Evolutionary conservation across 1,284 basidiomycete species (phyloP).

Genomic region (Ceratobasidium sp.): DNA sequence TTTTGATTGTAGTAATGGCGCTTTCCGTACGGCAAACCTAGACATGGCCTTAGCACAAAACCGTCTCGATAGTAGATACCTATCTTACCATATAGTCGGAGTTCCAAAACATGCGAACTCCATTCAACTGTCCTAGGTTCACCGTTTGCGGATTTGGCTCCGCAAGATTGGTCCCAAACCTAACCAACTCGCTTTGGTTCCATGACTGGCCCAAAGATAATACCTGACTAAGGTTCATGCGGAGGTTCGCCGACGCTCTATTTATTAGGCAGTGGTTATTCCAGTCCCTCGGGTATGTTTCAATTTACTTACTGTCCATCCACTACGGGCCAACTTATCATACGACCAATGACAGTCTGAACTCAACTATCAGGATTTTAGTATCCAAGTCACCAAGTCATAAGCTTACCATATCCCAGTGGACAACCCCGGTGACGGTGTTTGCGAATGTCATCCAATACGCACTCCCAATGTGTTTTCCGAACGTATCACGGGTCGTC

Average conservation of each 20-base stretch:
- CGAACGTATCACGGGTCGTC: slow-evolving; percentile 23
- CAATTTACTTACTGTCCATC: slow-evolving; percentile 47
- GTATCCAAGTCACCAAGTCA: neutral
- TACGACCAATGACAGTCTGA: slow-evolving; percentile 46
- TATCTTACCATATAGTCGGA: slow-evolving; percentile 75
- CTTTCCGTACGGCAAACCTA: slow-evolving; percentile 72
- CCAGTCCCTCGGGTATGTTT: neutral
- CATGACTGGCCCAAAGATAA: slow-evolving; percentile 42
- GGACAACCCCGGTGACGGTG: slow-evolving; percentile 44
- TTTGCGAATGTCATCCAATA: slow-evolving; percentile 49
- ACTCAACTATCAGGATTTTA: neutral
- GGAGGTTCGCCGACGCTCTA: slow-evolving; percentile 45
- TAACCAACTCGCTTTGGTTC: slow-evolving; percentile 53
- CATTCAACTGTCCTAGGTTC: slow-evolving; percentile 70
- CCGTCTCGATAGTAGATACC: neutral
- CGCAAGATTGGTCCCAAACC: slow-evolving; percentile 52
- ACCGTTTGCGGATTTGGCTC: slow-evolving; percentile 60
- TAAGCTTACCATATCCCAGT: slow-evolving; percentile 50
- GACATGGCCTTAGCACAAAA: neutral
- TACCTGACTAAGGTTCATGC: slow-evolving; percentile 47
- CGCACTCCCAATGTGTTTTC: slow-evolving; percentile 11
- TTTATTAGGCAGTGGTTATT: neutral
- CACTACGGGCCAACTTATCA: slow-evolving; percentile 46
- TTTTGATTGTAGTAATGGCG: slow-evolving; percentile 75
- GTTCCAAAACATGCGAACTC: slow-evolving; percentile 75